Evolutionary conservation across 148 eudicot species (phyloP).

Genomic region (Silene latifolia): DNA sequence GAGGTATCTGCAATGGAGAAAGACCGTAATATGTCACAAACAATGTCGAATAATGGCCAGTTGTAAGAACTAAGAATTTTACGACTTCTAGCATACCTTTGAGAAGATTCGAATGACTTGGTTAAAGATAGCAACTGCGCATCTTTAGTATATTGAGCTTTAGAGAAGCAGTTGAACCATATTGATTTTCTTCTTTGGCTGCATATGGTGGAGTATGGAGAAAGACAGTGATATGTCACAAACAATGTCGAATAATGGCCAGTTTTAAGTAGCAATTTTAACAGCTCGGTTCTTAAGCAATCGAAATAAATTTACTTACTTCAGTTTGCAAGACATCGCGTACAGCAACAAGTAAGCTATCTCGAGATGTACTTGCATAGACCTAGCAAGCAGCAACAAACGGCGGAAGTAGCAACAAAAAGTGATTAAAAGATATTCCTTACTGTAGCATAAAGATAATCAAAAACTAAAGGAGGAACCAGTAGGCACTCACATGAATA

Average conservation of each 20-base stretch:
- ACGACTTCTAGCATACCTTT: too few species aligned
- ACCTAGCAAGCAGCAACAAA: constrained; percentile 71
- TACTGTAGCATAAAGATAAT: constrained; percentile 2
- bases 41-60: not conserved
- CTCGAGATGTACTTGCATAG: constrained; percentile 95
- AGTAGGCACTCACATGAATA: constrained; percentile 57
- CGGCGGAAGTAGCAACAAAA: constrained; percentile 8
- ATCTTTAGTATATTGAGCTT: constrained; percentile 54
- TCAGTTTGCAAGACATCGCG: constrained; percentile 90
- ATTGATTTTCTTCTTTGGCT: constrained; percentile 47
- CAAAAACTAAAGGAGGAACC: constrained; percentile 5
- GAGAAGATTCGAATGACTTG: too few species aligned
- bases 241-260: not conserved
- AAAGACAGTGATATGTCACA: constrained; percentile 8
- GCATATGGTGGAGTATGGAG: constrained; percentile 43
- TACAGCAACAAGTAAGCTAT: constrained; percentile 95
- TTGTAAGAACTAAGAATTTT: constrained; percentile 2
- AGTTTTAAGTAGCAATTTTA: not conserved
- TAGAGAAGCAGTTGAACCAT: constrained; percentile 47
- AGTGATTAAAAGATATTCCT: constrained; percentile 8
- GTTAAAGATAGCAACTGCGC: not conserved
- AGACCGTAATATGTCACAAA: constrained; percentile 4
- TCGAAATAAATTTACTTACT: constrained; percentile 61
- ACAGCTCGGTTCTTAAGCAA: constrained; percentile 22
- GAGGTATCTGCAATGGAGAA: constrained; percentile 49